Percentiles rank a stretch among this genome's conserved stretches.
phyloP scores from a whole-genome alignment of 75 land plant species.

The Azolla pinnata region DNA sequence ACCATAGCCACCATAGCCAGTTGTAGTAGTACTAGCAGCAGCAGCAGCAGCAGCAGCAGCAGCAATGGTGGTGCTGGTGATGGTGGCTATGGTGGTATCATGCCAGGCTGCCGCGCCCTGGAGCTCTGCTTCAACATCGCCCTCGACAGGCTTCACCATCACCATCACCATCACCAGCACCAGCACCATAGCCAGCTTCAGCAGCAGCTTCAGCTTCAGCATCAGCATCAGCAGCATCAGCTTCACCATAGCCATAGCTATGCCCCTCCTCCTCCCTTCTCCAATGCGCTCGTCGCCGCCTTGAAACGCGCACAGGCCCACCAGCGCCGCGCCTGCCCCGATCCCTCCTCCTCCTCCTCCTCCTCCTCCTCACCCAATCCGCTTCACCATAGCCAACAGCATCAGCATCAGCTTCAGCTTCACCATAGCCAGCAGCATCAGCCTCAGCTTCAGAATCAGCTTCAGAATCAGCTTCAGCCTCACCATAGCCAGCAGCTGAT shows the following conservation, averaged over 20 bases:
- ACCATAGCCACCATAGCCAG: too few relatives aligned
- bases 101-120: constrained; percentile 84
- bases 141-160: constrained; percentile 64
- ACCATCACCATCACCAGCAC: constrained; percentile 9
- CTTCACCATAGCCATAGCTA: too few relatives aligned
- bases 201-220: constrained; percentile 31
- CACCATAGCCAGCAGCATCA: constrained; percentile 76
- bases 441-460: constrained; percentile 67
- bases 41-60: too few relatives aligned
- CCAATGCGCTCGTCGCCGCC: constrained; percentile 88
- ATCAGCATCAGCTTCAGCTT: too few relatives aligned
- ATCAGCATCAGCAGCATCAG: constrained; percentile 8
- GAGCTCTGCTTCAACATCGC: constrained; percentile 98
- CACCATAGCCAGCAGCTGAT: too few relatives aligned
- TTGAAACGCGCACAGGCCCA: constrained; percentile 94
- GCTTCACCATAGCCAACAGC: too few relatives aligned
- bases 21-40: too few relatives aligned
- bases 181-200: constrained; percentile 38
- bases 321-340: constrained; percentile 79
- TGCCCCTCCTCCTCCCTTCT: constrained; percentile 63
- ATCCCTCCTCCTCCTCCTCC: too few relatives aligned
- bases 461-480: too few relatives aligned
- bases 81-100: too few relatives aligned
- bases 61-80: too few relatives aligned
- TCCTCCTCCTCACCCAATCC: too few relatives aligned